A percentile compares a stretch with the other conserved stretches of the same genome.
phyloP scores from a whole-genome alignment of 352 stramenopile genomes.

The Poterioochromonas sp. region DNA sequence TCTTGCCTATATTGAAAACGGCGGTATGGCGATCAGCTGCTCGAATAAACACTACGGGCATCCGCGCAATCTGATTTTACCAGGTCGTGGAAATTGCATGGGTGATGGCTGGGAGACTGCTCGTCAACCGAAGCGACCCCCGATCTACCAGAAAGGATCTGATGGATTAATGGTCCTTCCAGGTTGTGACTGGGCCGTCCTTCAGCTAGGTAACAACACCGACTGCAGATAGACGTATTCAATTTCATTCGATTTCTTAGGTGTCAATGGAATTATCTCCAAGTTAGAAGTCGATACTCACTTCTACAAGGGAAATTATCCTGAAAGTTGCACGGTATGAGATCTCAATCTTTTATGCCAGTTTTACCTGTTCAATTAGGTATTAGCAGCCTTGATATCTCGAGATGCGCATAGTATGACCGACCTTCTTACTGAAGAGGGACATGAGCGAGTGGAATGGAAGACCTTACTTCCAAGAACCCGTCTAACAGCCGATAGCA shows the following conservation, averaged over 20 bases:
- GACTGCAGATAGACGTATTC: background rate
- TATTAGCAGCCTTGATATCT: background rate
- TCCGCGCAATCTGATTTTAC: slow-evolving; percentile 74
- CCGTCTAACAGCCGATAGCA: slow-evolving; percentile 67
- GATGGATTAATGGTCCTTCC: slow-evolving; percentile 50
- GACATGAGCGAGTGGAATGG: slow-evolving; percentile 57
- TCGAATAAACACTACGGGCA: slow-evolving; percentile 88
- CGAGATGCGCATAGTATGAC: slow-evolving; percentile 11
- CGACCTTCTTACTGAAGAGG: slow-evolving; percentile 33
- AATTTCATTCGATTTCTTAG: background rate
- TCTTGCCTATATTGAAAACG: slow-evolving; percentile 66
- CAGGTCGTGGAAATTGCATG: slow-evolving; percentile 74
- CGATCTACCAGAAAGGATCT: slow-evolving; percentile 48
- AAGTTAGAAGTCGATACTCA: slow-evolving; percentile 78
- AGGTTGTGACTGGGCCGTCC: slow-evolving; percentile 77
- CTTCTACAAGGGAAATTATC: slow-evolving; percentile 89
- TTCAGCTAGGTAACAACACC: slow-evolving; percentile 75
- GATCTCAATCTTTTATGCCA: slow-evolving; percentile 50
- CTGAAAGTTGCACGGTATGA: slow-evolving; percentile 70
- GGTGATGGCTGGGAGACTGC: slow-evolving; percentile 85
- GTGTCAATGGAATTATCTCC: slow-evolving; percentile 34
- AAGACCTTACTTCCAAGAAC: slow-evolving; percentile 67
- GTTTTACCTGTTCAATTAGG: background rate
- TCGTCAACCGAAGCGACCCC: slow-evolving; percentile 58
- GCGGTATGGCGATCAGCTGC: slow-evolving; percentile 69